These are phyloP conservation scores for Pleurotus salmoneostramineus DNA, from an alignment of 768 basidiomycete species.

Conservation along the genomic window DNA sequence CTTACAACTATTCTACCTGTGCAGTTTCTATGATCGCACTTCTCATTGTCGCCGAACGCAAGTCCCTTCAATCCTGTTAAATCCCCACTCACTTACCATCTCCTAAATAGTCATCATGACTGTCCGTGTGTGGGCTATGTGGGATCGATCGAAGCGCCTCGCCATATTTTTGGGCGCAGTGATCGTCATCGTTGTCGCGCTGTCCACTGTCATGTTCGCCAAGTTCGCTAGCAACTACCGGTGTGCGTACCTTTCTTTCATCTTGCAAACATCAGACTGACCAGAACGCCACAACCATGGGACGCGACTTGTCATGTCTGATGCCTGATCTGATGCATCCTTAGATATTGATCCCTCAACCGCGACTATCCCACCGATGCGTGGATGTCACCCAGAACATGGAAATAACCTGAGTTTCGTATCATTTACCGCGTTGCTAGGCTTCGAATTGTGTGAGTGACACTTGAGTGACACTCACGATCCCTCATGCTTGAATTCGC, in stretches of 20 bases:
- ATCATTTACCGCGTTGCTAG: constrained; percentile 7
- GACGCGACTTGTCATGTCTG: no score
- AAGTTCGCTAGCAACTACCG: not conserved
- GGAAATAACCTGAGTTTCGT: not conserved
- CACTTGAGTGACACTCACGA: not conserved
- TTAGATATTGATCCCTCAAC: no score
- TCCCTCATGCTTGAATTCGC: not conserved
- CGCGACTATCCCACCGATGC: no score
- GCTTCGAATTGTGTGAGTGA: not conserved
- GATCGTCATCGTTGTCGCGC: not conserved
- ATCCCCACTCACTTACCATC: not conserved
- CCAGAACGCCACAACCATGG: not conserved
- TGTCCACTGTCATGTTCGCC: not conserved
- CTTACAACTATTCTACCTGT: not conserved
- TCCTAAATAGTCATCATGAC: constrained; percentile 1
- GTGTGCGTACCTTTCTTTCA: not conserved
- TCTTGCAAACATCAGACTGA: not conserved
- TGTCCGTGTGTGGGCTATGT: constrained; percentile 4
- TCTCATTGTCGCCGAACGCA: not conserved
- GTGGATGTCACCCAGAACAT: no score
- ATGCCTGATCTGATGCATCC: no score
- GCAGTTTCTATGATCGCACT: not conserved
- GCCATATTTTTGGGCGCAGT: not conserved
- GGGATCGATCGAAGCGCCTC: not conserved
- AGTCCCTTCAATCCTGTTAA: not conserved